Base-by-base conservation (phyloP, 2,329 filamentous ascomycete genomes). In the Talaromyces sp. region DNA sequence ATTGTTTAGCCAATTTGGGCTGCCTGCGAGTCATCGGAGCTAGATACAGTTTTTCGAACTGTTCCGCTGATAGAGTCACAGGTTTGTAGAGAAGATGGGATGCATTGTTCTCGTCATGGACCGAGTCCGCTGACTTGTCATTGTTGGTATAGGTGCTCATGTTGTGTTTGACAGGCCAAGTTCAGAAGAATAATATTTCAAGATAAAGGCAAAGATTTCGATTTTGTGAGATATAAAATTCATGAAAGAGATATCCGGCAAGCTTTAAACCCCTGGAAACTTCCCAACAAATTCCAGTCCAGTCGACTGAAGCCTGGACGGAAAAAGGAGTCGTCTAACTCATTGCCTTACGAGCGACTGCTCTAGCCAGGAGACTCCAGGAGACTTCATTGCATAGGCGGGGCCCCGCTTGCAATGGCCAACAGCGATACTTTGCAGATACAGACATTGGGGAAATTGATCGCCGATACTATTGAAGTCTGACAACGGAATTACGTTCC, bases 1-100 rank as follows among this genome's bases (percentile, higher is more conserved):
- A 68, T 72, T 19, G 72, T 68, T 64, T 70, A 65, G n/a, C 13
- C 58, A 61, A 25, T 17, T 53, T 15, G 3, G 40, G 40, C 29
- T 51, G 43, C 5, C 43, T 13, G 7, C 65, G 71, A 67, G 69
- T 74, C 74, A 80, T 81, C 15, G 53, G 58, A 15, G 62, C 47
- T 1, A 84, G 77, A 67, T 84, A 84, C 58, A 84, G 77, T 73
- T 84, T 84, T 72, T 84, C 82, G 70, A 84, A 84, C 2, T 84
- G 78, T 69, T 84, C 82, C 1, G 83, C 83, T 31, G 58, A 45
- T 25, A 61, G 58, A 49, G 58, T 61, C 43, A 51, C 59, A 27
- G 43, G 8, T 45, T 15, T 61, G 15, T n/a, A 51, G 5, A 61
- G 58, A 31, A 13, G 13, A 49, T 58, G 56, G 13, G 58, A 34